Evolutionary conservation across 1,139 yeast species (phyloP).

Genomic region (Magnusiomyces fungicola): DNA sequence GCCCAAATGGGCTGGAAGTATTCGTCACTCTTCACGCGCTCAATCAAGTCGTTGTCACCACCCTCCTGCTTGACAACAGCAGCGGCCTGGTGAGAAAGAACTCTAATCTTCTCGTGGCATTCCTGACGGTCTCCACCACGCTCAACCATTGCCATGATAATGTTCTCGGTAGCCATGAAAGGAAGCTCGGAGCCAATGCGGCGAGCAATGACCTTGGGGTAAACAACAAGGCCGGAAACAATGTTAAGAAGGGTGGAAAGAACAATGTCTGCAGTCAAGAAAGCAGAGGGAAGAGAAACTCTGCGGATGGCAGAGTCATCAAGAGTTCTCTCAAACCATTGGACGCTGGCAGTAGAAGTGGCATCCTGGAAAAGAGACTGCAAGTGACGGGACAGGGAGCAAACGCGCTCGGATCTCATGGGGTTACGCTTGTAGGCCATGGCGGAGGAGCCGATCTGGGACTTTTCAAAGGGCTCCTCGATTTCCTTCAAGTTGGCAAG

Average conservation of each 20-base stretch:
- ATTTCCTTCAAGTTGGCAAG: conserved; percentile 94
- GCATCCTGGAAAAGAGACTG: conserved; percentile 90
- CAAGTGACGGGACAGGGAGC: conserved; percentile 92
- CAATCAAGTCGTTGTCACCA: conserved; percentile 95
- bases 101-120: conserved; percentile 96
- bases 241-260: conserved; percentile 85
- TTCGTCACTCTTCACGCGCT: conserved; percentile 68
- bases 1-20: conserved; percentile 88
- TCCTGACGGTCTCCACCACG: conserved; percentile 97
- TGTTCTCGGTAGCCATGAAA: conserved; percentile 98
- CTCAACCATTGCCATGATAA: conserved; percentile 99
- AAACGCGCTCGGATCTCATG: conserved; percentile 98
- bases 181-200: conserved; percentile 93
- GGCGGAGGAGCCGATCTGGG: conserved; percentile 96
- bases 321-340: conserved; percentile 98
- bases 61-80: conserved; percentile 97
- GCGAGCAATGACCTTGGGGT: conserved; percentile 97
- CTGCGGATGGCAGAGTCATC: conserved; percentile 98
- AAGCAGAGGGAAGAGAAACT: conserved; percentile 93
- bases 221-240: conserved; percentile 90
- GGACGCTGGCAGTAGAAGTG: conserved; percentile 93
- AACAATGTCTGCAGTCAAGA: conserved; percentile 90
- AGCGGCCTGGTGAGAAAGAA: conserved; percentile 93
- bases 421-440: conserved; percentile 99
- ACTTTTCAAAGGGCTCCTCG: conserved; percentile 97